Base-by-base conservation (phyloP, 78 protist genomes). In the Thecamonas trahens region DNA sequence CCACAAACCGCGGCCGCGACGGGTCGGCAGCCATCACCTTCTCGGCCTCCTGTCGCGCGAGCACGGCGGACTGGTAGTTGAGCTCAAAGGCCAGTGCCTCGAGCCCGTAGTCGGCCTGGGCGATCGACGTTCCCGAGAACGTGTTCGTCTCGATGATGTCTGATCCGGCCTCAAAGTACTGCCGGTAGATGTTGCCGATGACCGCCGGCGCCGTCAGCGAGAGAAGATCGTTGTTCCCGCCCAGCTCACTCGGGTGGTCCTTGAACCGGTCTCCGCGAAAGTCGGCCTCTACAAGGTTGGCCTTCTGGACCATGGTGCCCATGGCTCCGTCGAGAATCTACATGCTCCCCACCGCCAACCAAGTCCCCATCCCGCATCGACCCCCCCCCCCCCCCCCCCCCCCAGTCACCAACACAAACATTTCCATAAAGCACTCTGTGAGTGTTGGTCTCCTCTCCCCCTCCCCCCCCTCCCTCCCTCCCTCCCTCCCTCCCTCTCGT, bases 61-160 rank as follows among this genome's bases (percentile, higher is more conserved):
- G 67, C 22, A 32, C 34, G 14, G 94, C 91, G 9, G 91, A 62
- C 50, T 74, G 89, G 20, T 64, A 52, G 72, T 88, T 89, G 59
- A 92, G 28, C 47, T 81, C 49, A 40, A 74, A 44, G 31, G 74
- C 85, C 37, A 85, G 60, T 26, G 75, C 68, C 72, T 89, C 94
- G 75, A 88, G 26, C 28, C 42, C 72, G 76, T 96, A 96, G 82
- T 96, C 98, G 32, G 94, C 94, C 88, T 85, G 94, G 44, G 99
- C 85, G 40, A 95, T 76, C 32, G 63, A 20, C 26, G 85, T 95
- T 11, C 87, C 81, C 55, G 72, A 77, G 84, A 97, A 97, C 59
- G 98, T 97, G 90, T 95, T 92, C 28, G 99, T 97, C 85, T 95
- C 98, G 69, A 91, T 59, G 49, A 97, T 69, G 68, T 97, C 99